Evolutionary conservation across 768 basidiomycete species (phyloP), one percentile per base, ranked within the genome.

Genomic region (Amanita pseudoporphyria): DNA sequence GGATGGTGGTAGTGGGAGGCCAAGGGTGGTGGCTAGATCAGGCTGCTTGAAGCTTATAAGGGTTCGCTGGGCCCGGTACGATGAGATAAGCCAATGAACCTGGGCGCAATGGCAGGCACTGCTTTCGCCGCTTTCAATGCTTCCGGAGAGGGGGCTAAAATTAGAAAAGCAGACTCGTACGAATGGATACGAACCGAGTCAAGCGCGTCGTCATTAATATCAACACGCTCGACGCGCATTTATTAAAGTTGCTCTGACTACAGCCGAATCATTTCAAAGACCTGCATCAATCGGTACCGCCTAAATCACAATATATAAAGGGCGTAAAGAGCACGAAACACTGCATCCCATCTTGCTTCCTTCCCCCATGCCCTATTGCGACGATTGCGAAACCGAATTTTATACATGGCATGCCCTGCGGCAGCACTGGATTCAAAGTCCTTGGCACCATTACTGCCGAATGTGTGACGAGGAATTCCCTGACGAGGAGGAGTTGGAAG

Each of bases 401-500:
- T 3, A 55, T 0, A 58, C 72, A 0, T 53, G 53, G 54, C 2
- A 0, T 1, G 71, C 57, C 0, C 71, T 77, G 51, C 65, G 63
- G 49, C 67, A 78, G 49, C 82, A 84, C 59, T 80, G 61, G 54
- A 66, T 73, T 21, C 69, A 79, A 47, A 78, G 74, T 56, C 62
- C 65, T 5, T 21, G 12, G 0, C 82, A 82, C 47, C 10, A 59
- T 35, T 84, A 74, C 52, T 84, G 83, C 59, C 72, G 73, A 49
- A 32, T 55, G 16, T 84, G 82, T 60, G 47, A 72, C 26, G 49
- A 52, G 13, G 71, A 77, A 48, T 80, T 77, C 51, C 38, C 56
- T 3, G 53, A 63, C 44, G 18, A 55, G 0, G 16, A 57, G 0
- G 63, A 64, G 0, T 67, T 81, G 1, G 52, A 66, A 0, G 48